Base-by-base conservation (phyloP, 2,329 filamentous ascomycete genomes). In the Sporothrix schenckii region DNA sequence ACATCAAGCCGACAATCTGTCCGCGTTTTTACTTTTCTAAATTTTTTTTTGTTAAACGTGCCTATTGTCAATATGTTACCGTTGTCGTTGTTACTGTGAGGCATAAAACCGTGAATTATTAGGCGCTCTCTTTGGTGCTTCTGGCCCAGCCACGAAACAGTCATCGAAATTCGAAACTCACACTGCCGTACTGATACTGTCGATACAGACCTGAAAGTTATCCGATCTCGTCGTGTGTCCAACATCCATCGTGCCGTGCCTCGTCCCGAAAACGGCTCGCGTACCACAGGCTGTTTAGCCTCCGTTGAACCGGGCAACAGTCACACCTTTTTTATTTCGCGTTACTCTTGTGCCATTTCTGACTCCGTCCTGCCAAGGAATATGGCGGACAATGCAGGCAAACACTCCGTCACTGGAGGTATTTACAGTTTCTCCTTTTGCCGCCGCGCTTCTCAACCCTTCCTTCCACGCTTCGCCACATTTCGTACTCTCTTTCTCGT, bases 381-480 rank as follows among this genome's bases (percentile, higher is more conserved):
- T 3, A 3, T 30, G 3, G 27, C 27, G 27, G 27, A 56, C 24
- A 56, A 30, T 13, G 30, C 53, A 56, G 27, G 27, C 27, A 30
- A 5, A 30, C 3, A 30, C 27, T 5, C 56, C 19, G 19, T 41
- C 13, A 34, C 21, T 39, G 19, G 56, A 41, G 41, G 56, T 60
- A 60, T 41, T 60, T 41, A 41, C 56, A 24, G 27, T 30, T 30
- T 30, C 27, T 30, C 27, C 34, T 11, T 61, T 14, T 61, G 58
- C n/a, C 39, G 39, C 58, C 0, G 47, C 14, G 56, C 39, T 16
- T n/a, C 7, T 61, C 39, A 30, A 30, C 41, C 58, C 58, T 47
- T 60, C 58, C 58, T 47, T 44, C 58, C n/a, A 44, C n/a, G 34
- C 44, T 39, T 27, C 58, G 44, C 58, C 58, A 47, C 58, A 61